Conservation (phyloP, 495 filamentous ascomycete species). For the Rhypophila decipiens region DNA sequence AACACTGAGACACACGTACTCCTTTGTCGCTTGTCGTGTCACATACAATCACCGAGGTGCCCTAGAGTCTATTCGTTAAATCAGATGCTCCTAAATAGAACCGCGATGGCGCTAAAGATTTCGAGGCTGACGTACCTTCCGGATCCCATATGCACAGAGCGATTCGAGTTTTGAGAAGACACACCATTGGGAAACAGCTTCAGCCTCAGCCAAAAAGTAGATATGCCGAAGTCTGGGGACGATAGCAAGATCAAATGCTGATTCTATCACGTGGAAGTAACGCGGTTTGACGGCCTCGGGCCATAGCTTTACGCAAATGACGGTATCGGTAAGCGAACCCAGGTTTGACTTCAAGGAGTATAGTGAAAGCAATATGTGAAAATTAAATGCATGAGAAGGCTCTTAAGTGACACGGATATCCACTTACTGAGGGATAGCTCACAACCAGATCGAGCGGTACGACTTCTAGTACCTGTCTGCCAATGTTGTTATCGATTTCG, state of each 20-base stretch:
- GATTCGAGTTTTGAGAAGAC: neutral
- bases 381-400: neutral
- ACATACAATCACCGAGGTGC: neutral
- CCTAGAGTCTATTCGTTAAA: too few species aligned
- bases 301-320: neutral
- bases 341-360: too few species aligned
- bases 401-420: neutral
- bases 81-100: too few species aligned
- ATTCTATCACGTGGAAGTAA: neutral
- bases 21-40: neutral
- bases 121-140: neutral
- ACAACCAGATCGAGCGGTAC: neutral
- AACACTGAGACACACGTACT: too few species aligned
- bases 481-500: neutral
- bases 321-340: too few species aligned
- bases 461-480: neutral
- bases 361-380: too few species aligned
- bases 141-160: neutral
- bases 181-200: neutral
- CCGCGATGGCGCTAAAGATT: neutral
- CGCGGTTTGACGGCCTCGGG: neutral
- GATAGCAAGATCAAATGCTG: neutral
- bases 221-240: neutral
- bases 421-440: neutral
- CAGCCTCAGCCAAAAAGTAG: neutral